Conservation (phyloP, 1,284 basidiomycete genomes). For the Sanghuangporus baumii region DNA sequence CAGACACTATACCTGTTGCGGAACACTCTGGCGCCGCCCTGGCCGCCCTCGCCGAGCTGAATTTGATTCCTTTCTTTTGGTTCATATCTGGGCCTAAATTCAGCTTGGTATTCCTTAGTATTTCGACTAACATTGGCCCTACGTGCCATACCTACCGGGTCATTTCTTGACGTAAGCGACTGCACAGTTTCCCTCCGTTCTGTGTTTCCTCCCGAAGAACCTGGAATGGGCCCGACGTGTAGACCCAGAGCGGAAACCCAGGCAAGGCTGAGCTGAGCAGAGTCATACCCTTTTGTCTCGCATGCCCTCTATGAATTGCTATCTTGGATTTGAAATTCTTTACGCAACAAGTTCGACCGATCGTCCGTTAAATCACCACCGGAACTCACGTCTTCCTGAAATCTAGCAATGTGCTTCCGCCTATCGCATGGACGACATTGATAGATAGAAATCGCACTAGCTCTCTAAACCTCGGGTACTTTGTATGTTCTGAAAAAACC, state of each 20-base stretch:
- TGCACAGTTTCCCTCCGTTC: too few relatives aligned
- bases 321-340: constrained; percentile 47
- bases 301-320: constrained; percentile 41
- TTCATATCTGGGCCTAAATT: too few relatives aligned
- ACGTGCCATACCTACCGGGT: too few relatives aligned
- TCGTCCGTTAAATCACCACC: constrained; percentile 17
- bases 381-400: constrained; percentile 23
- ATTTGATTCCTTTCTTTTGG: too few relatives aligned
- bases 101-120: too few relatives aligned
- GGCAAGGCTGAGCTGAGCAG: constrained; percentile 53
- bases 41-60: too few relatives aligned
- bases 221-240: constrained; percentile 41
- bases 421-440: too few relatives aligned
- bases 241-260: constrained; percentile 42
- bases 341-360: background rate
- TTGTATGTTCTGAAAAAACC: constrained; percentile 47
- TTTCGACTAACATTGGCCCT: too few relatives aligned
- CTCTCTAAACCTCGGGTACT: constrained; percentile 44
- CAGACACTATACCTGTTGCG: too few relatives aligned
- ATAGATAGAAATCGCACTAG: background rate
- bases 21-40: too few relatives aligned
- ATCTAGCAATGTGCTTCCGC: constrained; percentile 23
- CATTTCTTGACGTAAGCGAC: too few relatives aligned
- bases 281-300: too few relatives aligned
- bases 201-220: constrained; percentile 34